These are phyloP conservation scores for Penicillium sp. DNA, from an alignment of 2,329 filamentous ascomycete species.

Conservation along the genomic window DNA sequence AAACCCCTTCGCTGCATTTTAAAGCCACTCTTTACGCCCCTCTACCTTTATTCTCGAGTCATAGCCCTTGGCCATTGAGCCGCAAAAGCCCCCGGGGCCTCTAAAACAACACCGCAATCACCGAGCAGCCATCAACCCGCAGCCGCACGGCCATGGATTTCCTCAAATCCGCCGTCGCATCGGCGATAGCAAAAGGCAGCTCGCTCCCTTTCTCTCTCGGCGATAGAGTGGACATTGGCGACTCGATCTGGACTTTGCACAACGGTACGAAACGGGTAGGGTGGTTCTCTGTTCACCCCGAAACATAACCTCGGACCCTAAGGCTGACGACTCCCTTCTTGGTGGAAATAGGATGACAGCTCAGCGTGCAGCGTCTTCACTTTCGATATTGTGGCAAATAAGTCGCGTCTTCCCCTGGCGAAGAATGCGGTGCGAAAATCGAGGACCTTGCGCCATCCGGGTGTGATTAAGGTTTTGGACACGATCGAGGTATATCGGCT, in stretches of 20 bases:
- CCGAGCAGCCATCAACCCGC: slow-evolving; percentile 4
- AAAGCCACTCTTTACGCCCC: not conserved
- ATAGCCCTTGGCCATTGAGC: slow-evolving; percentile 5
- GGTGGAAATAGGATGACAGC: slow-evolving; percentile 71
- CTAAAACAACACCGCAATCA: slow-evolving; percentile 6
- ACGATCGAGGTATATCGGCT: slow-evolving; percentile 73
- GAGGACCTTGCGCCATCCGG: slow-evolving; percentile 87
- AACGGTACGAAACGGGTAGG: slow-evolving; percentile 86
- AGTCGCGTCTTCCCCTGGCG: slow-evolving; percentile 77
- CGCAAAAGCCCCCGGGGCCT: not conserved
- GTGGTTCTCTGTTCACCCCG: not conserved
- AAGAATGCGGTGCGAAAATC: slow-evolving; percentile 93
- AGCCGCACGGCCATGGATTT: slow-evolving; percentile 74
- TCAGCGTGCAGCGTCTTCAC: slow-evolving; percentile 96
- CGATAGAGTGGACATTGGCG: slow-evolving; percentile 85
- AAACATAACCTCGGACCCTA: not conserved
- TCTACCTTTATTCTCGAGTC: not conserved
- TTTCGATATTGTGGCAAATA: slow-evolving; percentile 83
- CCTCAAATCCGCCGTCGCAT: slow-evolving; percentile 94
- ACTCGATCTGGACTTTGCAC: slow-evolving; percentile 94
- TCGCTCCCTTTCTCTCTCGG: slow-evolving; percentile 91
- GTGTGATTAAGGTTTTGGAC: slow-evolving; percentile 90
- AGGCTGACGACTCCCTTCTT: not conserved
- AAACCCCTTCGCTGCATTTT: not conserved
- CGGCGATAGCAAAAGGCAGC: slow-evolving; percentile 91